Base-by-base conservation (phyloP, 2,329 filamentous ascomycete species). In the Exophiala dermatitidis region DNA sequence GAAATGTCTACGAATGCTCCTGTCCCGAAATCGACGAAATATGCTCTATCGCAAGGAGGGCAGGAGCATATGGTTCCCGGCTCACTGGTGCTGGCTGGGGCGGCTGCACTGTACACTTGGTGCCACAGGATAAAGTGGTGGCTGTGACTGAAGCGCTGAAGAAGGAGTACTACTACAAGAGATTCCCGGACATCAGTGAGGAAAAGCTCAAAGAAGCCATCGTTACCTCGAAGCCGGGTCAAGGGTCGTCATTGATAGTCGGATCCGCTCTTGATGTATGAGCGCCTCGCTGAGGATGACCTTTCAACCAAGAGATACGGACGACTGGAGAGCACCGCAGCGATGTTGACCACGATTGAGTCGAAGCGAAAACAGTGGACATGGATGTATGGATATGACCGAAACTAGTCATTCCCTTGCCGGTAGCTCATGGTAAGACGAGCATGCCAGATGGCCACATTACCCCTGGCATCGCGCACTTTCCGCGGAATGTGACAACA, bases 41-140 rank as follows among this genome's bases (percentile, higher is more conserved):
- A 36, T 97, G 91, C 69, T 69, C 77, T 37, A 85, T 97, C 61
- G 90, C 90, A 0, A 78, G 84, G 30, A 77, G 75, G 10, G 87
- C 87, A 0, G 93, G 93, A 1, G 82, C 87, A 12, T 90, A 89
- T 67, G 93, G 91, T 30, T 90, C 86, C 48, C 56, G 61, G 34
- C 53, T 63, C 19, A 63, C 61, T 19, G 93, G 93, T 37, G 93
- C 93, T 0, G 93, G 93, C 2, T 98, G 93, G 93, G 93, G 93
- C 57, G 93, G 93, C 2, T 97, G 93, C 73, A 93, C 83, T 56
- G 91, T 98, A 53, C 93, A 98, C 72, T 78, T 98, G 53, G 86
- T 97, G 48, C 86, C 91, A 0, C 86, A 83, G 53, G 80, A 89
- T 64, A 91, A 86, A 70, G 86, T 96, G 0, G 83, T 85, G 3